Percentiles rank a stretch among this genome's conserved stretches.
Evolutionary conservation across 2,329 filamentous ascomycete genomes (phyloP).

Genomic region (Trichoderma hamatum): DNA sequence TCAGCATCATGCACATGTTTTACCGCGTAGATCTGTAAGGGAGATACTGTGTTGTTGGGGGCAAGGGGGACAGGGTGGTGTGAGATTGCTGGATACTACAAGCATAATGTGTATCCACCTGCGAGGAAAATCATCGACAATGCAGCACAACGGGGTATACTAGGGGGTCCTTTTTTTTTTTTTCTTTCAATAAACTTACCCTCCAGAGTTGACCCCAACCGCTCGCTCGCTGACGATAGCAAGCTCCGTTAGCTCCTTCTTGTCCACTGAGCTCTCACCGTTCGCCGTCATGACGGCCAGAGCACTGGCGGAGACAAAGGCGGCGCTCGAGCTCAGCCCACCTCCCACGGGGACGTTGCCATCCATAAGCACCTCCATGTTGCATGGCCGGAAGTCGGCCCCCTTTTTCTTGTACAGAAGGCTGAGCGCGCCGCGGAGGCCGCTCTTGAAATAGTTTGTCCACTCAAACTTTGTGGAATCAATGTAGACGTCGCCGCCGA

Average conservation of each 20-base stretch:
- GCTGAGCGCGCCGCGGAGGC: constrained; percentile 78
- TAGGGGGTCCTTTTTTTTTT: not conserved
- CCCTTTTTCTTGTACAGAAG: constrained; percentile 71
- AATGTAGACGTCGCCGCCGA: constrained; percentile 69
- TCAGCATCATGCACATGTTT: constrained; percentile 13
- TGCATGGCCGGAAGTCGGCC: constrained; percentile 62
- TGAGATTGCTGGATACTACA: not conserved
- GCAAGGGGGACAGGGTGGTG: not conserved
- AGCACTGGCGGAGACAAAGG: constrained; percentile 88
- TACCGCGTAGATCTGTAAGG: not conserved
- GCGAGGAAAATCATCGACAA: constrained; percentile 22
- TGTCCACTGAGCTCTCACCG: constrained; percentile 76
- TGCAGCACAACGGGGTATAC: not conserved
- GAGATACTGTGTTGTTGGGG: not conserved
- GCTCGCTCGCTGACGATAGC: constrained; percentile 93
- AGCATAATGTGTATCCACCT: constrained; percentile 15
- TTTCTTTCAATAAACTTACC: constrained; percentile 51
- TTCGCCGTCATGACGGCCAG: constrained; percentile 87
- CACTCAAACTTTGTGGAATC: constrained; percentile 86
- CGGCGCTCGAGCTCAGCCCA: constrained; percentile 90
- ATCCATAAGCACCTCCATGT: constrained; percentile 88
- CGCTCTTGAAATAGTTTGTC: constrained; percentile 98
- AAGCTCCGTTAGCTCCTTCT: constrained; percentile 88
- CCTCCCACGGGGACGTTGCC: constrained; percentile 91
- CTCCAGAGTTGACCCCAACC: constrained; percentile 95